Evolutionary conservation across 129 eudicot genomes (phyloP).

Genomic region (Centella asiatica): DNA sequence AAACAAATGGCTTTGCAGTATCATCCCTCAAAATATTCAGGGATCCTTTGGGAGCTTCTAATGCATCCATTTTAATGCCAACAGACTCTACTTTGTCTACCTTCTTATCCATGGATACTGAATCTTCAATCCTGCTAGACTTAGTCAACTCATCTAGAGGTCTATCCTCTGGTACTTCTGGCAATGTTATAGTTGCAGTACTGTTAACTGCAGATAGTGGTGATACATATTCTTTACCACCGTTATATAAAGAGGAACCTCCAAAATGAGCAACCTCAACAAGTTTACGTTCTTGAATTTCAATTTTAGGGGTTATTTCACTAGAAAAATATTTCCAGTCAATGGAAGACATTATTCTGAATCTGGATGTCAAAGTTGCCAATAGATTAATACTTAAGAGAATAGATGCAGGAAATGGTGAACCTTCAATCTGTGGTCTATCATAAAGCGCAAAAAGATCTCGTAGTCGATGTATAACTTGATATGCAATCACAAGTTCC

Average conservation of each 20-base stretch:
- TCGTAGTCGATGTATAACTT: constrained; percentile 76
- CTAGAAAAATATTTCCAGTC: constrained; percentile 64
- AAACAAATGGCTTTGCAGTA: constrained; percentile 16
- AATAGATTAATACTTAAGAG: constrained; percentile 65
- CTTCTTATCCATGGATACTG: constrained; percentile 1
- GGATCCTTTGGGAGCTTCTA: constrained; percentile 19
- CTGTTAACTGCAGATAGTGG: constrained; percentile 6
- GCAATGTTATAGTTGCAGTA: constrained; percentile 21
- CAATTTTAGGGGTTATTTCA: constrained; percentile 19
- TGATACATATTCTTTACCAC: constrained; percentile 16
- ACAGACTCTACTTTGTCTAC: constrained; percentile 10
- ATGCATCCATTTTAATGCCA: constrained; percentile 9
- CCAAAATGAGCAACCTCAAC: constrained; percentile 18
- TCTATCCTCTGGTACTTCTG: constrained; percentile 55
- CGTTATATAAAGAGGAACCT: constrained; percentile 13
- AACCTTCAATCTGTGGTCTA: constrained; percentile 92
- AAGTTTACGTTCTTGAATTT: constrained; percentile 14
- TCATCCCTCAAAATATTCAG: constrained; percentile 15
- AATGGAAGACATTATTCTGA: constrained; percentile 42
- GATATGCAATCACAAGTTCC: constrained; percentile 82
- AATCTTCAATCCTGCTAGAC: not conserved
- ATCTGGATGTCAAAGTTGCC: constrained; percentile 70
- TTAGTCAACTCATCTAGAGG: constrained; percentile 32
- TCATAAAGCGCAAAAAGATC: constrained; percentile 96
- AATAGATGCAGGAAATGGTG: constrained; percentile 93